Base-by-base conservation (phyloP, 176 grass and related monocot genomes). In the Microstegium vimineum region DNA sequence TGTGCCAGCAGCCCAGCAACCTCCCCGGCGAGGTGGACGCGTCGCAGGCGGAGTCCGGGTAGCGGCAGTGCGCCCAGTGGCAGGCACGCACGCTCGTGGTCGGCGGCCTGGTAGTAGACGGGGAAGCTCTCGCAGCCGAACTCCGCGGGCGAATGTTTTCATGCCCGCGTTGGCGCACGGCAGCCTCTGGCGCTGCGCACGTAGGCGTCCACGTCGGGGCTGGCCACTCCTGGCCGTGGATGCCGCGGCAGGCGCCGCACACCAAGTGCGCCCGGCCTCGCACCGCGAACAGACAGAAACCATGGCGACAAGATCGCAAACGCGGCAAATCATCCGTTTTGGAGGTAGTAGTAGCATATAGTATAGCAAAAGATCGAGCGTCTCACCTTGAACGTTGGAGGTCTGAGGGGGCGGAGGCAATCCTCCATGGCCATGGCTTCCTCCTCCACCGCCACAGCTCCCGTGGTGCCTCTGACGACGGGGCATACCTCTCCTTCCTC, bases 21-120 rank as follows among this genome's bases (percentile, higher is more conserved):
- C 17, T 5, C 71, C 30, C 30, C 30, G 46, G 18, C 31, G 72
- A 74, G 72, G 2, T 6, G 30, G 0, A 7, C 16, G 20, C 12
- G 51, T 23, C 51, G 51, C 73, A 37, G 22, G 40, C 42, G 2
- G 25, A 42, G 25, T 3, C 69, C 6, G 42, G 69, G 69, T 15
- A 30, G 41, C 16, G 4, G 54, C 54, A 76, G 0, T 34, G 34
- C 74, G 74, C 74, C 34, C n/a, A 62, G n/a, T 13, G n/a, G n/a
- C n/a, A n/a, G 74, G 74, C 74, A 76, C n/a, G 13, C 35, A 2
- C 54, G 74, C 54, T 41, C 34, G 54, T 76, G 52, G 54, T 75
- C 32, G 11, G 5, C 33, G 51, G 25, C 73, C 46, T 6, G 46
- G 46, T 32, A 32, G 28, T 74, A 74, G 28, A n/a, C 17, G 71